These are phyloP conservation scores for Colletotrichum ledebouriae DNA, from an alignment of 2,329 filamentous ascomycete species.

Conservation along the genomic window DNA sequence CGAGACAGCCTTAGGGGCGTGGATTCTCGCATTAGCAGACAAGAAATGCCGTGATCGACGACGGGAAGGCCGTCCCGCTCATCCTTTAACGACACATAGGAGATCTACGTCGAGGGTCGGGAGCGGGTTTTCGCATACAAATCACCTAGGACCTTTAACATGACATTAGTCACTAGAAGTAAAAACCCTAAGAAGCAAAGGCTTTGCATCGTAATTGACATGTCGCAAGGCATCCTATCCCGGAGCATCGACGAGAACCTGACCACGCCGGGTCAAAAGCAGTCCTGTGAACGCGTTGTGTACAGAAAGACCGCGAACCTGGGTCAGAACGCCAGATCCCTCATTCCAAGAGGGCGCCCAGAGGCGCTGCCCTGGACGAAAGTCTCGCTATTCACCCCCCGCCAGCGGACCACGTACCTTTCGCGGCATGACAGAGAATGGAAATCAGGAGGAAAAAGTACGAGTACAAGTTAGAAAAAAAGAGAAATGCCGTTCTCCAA, in stretches of 20 bases:
- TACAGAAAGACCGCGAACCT: conserved; percentile 21
- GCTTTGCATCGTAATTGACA: conserved; percentile 24
- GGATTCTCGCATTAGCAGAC: not conserved
- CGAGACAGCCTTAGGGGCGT: conserved; percentile 19
- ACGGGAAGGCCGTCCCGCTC: conserved; percentile 15
- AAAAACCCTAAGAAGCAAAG: not conserved
- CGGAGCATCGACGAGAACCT: conserved; percentile 12
- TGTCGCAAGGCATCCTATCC: conserved; percentile 14
- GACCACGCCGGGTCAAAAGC: conserved; percentile 11
- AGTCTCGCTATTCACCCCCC: conserved; percentile 9
- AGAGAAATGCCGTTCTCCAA: conserved; percentile 2
- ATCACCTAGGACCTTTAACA: not conserved
- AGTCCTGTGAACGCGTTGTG: conserved; percentile 13
- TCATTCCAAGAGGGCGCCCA: conserved; percentile 2
- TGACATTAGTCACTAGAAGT: not conserved
- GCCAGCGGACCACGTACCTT: conserved; percentile 11
- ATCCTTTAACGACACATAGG: not conserved
- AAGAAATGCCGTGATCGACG: not conserved
- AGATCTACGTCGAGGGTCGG: not conserved
- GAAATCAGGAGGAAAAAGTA: conserved; percentile 34
- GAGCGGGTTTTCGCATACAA: not conserved
- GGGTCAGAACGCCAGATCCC: conserved; percentile 21
- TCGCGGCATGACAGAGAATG: conserved; percentile 12
- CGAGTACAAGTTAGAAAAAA: conserved; percentile 31
- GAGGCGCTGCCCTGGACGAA: conserved; percentile 12